phyloP scores from a whole-genome alignment of 225 moss, liverwort and hornwort species.

The Rhytidiadelphus loreus region DNA sequence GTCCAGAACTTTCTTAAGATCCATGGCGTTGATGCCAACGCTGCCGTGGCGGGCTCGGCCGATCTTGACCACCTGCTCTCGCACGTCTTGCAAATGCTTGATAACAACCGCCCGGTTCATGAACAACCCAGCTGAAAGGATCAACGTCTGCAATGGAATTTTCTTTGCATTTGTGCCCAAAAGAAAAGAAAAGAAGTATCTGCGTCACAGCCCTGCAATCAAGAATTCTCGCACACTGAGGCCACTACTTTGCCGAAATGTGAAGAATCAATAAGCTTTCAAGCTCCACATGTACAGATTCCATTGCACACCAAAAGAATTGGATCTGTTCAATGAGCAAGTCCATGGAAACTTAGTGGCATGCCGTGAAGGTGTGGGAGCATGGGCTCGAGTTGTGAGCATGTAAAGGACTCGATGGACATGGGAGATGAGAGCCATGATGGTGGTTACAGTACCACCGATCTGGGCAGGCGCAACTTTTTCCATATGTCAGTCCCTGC shows the following conservation, averaged over 20 bases:
- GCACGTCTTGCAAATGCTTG: slow-evolving; percentile 4
- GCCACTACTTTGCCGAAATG: not conserved
- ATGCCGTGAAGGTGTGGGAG: not conserved
- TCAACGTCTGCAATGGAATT: not conserved
- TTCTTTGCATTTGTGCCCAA: not conserved
- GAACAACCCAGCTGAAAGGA: not conserved
- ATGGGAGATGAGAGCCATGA: not conserved
- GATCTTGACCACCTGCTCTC: slow-evolving; percentile 6
- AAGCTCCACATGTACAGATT: not conserved
- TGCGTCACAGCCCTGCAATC: not conserved
- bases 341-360: not conserved
- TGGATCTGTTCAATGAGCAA: not conserved
- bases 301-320: not conserved
- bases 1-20: slow-evolving; percentile 89
- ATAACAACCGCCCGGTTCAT: slow-evolving; percentile 10
- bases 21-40: slow-evolving; percentile 42
- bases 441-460: slow-evolving; percentile 26
- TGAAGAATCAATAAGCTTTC: not conserved
- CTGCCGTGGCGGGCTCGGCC: not conserved
- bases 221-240: not conserved
- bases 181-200: not conserved
- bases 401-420: not conserved
- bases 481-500: not conserved
- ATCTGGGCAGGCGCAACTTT: slow-evolving; percentile 30
- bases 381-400: not conserved